phyloP scores from a whole-genome alignment of 2,329 filamentous ascomycete species.

The Phialocephala sp. region DNA sequence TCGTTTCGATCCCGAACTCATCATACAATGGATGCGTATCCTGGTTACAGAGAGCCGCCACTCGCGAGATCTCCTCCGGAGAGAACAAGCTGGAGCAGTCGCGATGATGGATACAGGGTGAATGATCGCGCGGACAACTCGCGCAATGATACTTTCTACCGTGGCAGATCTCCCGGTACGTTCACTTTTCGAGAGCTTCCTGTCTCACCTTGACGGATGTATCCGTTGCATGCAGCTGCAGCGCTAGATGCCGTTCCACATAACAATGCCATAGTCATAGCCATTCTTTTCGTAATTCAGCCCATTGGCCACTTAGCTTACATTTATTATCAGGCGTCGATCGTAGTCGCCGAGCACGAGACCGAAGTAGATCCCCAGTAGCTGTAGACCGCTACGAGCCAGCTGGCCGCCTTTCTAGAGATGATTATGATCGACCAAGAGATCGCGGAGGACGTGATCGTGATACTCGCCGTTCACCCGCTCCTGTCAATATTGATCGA shows the following conservation, averaged over 20 bases:
- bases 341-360: constrained; percentile 57
- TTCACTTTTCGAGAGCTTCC: constrained; percentile 35
- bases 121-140: constrained; percentile 45
- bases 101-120: constrained; percentile 40
- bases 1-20: constrained; percentile 13
- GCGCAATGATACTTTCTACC: constrained; percentile 65
- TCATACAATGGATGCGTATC: constrained; percentile 40
- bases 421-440: constrained; percentile 64
- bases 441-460: constrained; percentile 55
- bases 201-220: constrained; percentile 13
- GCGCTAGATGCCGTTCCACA: constrained; percentile 11
- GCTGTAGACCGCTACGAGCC: constrained; percentile 81
- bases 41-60: constrained; percentile 41
- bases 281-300: background rate
- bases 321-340: constrained; percentile 55
- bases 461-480: constrained; percentile 66
- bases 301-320: constrained; percentile 29
- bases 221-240: constrained; percentile 25
- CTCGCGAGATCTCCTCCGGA: constrained; percentile 43
- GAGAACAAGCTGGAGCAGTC: constrained; percentile 43
- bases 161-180: constrained; percentile 74
- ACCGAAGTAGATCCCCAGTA: constrained; percentile 71
- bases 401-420: constrained; percentile 61
- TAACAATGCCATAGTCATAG: background rate
- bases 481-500: constrained; percentile 76